Conservation (phyloP, 441 rosid genomes). For the Populus hybrid region DNA sequence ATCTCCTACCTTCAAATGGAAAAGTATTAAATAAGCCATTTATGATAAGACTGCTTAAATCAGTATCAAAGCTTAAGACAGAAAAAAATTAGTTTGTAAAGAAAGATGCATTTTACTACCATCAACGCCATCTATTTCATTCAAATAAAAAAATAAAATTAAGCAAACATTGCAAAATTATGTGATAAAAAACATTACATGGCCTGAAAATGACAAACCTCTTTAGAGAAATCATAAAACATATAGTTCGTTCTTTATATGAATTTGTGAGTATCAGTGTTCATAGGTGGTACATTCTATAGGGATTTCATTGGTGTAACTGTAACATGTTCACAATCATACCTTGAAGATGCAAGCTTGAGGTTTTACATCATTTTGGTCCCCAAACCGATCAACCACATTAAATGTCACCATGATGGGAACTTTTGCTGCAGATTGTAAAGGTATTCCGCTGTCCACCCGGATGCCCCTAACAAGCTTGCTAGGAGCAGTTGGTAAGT, state of each 20-base stretch:
- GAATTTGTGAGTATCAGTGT: background rate
- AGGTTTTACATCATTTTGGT: slow-evolving; percentile 57
- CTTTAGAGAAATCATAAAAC: background rate
- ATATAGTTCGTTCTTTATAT: background rate
- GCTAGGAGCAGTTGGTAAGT: slow-evolving; percentile 86
- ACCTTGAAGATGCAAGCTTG: slow-evolving; percentile 99
- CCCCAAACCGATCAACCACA: slow-evolving; percentile 84
- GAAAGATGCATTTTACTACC: background rate
- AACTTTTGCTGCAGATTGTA: slow-evolving; percentile 98
- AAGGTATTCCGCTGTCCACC: slow-evolving; percentile 96
- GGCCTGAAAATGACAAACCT: background rate
- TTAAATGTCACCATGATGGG: slow-evolving; percentile 95
- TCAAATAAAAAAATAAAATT: background rate
- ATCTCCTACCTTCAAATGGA: slow-evolving; percentile 80
- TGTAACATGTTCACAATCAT: slow-evolving; percentile 16
- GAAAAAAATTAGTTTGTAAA: background rate
- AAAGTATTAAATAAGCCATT: background rate
- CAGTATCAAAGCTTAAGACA: background rate
- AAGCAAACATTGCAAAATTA: background rate
- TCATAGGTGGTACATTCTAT: background rate
- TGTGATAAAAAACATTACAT: background rate
- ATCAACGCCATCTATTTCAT: background rate
- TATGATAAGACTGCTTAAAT: slow-evolving; percentile 1
- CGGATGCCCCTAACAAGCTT: slow-evolving; percentile 90
- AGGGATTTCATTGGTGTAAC: background rate